Percentiles rank a stretch among this genome's conserved stretches.
Evolutionary conservation across 2,329 filamentous ascomycete species (phyloP).

Genomic region (Periglandula ipomoeae): DNA sequence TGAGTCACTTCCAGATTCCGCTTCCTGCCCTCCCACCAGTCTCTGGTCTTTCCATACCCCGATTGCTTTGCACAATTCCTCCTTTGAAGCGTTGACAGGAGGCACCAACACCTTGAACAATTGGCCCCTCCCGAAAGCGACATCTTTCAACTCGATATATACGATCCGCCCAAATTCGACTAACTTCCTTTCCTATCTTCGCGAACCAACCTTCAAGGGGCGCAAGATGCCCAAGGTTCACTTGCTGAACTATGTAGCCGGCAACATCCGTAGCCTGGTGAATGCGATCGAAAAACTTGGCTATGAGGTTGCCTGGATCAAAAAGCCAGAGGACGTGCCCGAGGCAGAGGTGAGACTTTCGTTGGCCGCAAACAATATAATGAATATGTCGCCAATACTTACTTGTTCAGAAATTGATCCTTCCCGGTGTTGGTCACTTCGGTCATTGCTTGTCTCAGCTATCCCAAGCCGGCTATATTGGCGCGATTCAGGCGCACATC

Average conservation of each 20-base stretch:
- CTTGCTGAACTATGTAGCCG: constrained; percentile 82
- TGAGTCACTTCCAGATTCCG: constrained; percentile 2
- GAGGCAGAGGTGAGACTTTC: constrained; percentile 61
- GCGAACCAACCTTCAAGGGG: background rate
- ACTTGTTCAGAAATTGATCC: constrained; percentile 66
- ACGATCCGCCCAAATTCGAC: background rate
- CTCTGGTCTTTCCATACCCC: too few relatives aligned
- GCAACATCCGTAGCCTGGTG: constrained; percentile 89
- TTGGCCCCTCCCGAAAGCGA: too few relatives aligned
- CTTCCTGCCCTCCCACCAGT: background rate
- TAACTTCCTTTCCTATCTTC: background rate
- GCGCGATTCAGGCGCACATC: constrained; percentile 76
- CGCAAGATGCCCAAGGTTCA: constrained; percentile 65
- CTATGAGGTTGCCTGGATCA: constrained; percentile 88
- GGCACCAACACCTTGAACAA: too few relatives aligned
- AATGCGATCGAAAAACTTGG: constrained; percentile 97
- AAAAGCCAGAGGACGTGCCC: constrained; percentile 70
- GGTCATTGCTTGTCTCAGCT: constrained; percentile 90
- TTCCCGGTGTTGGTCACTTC: constrained; percentile 95
- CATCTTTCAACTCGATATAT: background rate
- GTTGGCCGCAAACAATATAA: background rate
- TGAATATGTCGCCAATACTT: background rate
- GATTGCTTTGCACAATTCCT: background rate
- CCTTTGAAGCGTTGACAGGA: too few relatives aligned
- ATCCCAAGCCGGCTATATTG: constrained; percentile 69